A percentile compares a stretch with the other conserved stretches of the same genome.
Evolutionary conservation across 805 yeast genomes (phyloP).

Genomic region (Lachancea nothofagi): DNA sequence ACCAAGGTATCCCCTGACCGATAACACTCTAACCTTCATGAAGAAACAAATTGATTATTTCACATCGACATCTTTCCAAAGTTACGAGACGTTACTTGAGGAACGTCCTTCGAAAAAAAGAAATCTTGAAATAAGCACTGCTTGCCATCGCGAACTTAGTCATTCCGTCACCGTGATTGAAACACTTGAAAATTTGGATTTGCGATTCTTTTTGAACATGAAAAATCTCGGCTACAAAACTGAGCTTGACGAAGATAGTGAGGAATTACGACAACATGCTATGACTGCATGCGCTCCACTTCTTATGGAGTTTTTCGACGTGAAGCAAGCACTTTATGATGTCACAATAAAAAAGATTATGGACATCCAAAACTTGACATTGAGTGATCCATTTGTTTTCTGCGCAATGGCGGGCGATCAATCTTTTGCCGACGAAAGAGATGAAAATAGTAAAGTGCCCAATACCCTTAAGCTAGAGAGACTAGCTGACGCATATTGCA

Average conservation of each 20-base stretch:
- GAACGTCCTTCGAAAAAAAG: slow-evolving; percentile 14
- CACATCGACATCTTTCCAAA: slow-evolving; percentile 12
- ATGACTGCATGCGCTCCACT: slow-evolving; percentile 24
- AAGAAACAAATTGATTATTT: slow-evolving; percentile 15
- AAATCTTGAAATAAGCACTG: slow-evolving; percentile 25
- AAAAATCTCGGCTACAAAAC: slow-evolving; percentile 17
- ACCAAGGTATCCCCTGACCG: slow-evolving; percentile 23
- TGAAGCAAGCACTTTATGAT: slow-evolving; percentile 69
- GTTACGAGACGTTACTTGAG: slow-evolving; percentile 22
- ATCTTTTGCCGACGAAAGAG: slow-evolving; percentile 19
- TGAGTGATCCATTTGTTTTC: slow-evolving; percentile 73
- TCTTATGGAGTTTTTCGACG: slow-evolving; percentile 64
- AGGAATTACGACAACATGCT: slow-evolving; percentile 30
- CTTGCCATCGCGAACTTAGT: slow-evolving; percentile 30
- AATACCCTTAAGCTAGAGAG: slow-evolving; percentile 37
- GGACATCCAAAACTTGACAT: slow-evolving; percentile 62
- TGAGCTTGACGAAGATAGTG: slow-evolving; percentile 26
- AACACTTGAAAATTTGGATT: slow-evolving; percentile 30
- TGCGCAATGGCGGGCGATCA: slow-evolving; percentile 53
- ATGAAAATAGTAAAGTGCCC: neutral
- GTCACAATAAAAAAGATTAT: slow-evolving; percentile 51
- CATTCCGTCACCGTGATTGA: slow-evolving; percentile 25
- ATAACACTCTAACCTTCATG: slow-evolving; percentile 24
- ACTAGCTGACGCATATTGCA: slow-evolving; percentile 43
- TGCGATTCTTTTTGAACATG: slow-evolving; percentile 30